Conservation (phyloP, 1,284 basidiomycete species). For the Ceratorhiza oryzae-sativae region DNA sequence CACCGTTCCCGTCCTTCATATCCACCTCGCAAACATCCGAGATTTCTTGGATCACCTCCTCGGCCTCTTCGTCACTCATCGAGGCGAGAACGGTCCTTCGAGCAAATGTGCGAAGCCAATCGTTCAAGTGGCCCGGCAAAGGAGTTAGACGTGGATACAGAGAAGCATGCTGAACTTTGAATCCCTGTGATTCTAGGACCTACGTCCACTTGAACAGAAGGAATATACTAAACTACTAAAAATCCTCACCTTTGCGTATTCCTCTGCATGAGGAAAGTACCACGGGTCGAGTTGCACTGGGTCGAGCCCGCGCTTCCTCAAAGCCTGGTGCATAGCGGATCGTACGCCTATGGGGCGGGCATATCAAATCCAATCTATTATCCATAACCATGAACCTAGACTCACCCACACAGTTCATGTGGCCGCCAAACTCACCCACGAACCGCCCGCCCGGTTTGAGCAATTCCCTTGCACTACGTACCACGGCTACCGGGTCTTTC, state of each 20-base stretch:
- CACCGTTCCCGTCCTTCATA: constrained; percentile 63
- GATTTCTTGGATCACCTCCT: constrained; percentile 69
- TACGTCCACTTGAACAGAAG: constrained; percentile 47
- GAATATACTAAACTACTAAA: constrained; percentile 15
- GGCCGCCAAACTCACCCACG: constrained; percentile 80
- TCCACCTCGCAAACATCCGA: constrained; percentile 65
- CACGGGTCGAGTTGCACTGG: constrained; percentile 73
- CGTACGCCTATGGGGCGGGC: constrained; percentile 60
- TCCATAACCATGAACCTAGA: not conserved
- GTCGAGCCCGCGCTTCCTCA: constrained; percentile 64
- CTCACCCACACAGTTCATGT: constrained; percentile 70
- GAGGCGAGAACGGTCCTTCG: constrained; percentile 63
- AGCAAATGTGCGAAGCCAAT: constrained; percentile 76
- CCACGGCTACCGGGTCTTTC: constrained; percentile 67
- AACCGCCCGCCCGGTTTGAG: constrained; percentile 75
- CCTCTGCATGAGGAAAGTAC: constrained; percentile 77
- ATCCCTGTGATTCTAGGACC: constrained; percentile 65
- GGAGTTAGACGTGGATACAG: constrained; percentile 75
- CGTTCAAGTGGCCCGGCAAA: constrained; percentile 65
- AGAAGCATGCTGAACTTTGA: constrained; percentile 62
- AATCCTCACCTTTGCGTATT: constrained; percentile 64
- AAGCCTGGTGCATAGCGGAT: constrained; percentile 63
- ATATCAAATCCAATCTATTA: constrained; percentile 1
- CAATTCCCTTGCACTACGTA: constrained; percentile 63
- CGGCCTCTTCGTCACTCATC: constrained; percentile 62